Conservation (phyloP, 768 basidiomycete species). For the Collybia sordida region DNA sequence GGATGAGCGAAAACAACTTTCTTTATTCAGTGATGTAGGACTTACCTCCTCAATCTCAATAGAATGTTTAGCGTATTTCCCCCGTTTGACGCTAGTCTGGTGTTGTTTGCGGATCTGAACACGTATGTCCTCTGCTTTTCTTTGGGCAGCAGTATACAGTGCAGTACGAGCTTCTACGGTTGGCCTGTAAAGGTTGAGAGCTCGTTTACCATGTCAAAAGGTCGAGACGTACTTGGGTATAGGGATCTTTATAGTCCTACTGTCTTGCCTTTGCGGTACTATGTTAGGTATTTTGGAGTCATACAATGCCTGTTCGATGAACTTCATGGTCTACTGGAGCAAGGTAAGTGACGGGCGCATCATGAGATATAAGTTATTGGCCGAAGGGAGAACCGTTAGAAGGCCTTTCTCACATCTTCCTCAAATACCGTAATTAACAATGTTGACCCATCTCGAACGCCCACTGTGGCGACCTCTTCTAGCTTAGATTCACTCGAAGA, state of each 20-base stretch:
- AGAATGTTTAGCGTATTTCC: constrained; percentile 68
- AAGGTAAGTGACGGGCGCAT: constrained; percentile 11
- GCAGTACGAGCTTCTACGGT: constrained; percentile 71
- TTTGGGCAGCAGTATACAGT: constrained; percentile 52
- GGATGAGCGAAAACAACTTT: constrained; percentile 1
- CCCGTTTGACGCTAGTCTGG: constrained; percentile 63
- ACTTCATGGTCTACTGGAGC: constrained; percentile 66
- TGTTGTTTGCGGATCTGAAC: constrained; percentile 75
- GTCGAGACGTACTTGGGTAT: constrained; percentile 65
- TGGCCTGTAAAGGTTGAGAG: constrained; percentile 43
- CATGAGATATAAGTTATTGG: background rate
- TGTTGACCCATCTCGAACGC: constrained; percentile 74
- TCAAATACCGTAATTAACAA: constrained; percentile 78
- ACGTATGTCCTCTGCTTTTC: constrained; percentile 73
- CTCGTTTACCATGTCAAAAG: background rate
- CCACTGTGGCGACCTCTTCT: constrained; percentile 78
- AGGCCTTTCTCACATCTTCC: constrained; percentile 54
- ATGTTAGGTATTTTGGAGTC: constrained; percentile 73
- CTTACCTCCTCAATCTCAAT: constrained; percentile 70
- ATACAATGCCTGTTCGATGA: constrained; percentile 73
- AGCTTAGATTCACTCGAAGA: constrained; percentile 40
- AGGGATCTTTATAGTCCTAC: constrained; percentile 73
- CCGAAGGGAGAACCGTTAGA: constrained; percentile 1
- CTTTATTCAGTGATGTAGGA: constrained; percentile 3
- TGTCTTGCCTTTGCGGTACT: constrained; percentile 69